A percentile compares a stretch with the other conserved stretches of the same genome.
Conservation (phyloP, 2,329 filamentous ascomycete species). For the Fusarium tuaranense region DNA sequence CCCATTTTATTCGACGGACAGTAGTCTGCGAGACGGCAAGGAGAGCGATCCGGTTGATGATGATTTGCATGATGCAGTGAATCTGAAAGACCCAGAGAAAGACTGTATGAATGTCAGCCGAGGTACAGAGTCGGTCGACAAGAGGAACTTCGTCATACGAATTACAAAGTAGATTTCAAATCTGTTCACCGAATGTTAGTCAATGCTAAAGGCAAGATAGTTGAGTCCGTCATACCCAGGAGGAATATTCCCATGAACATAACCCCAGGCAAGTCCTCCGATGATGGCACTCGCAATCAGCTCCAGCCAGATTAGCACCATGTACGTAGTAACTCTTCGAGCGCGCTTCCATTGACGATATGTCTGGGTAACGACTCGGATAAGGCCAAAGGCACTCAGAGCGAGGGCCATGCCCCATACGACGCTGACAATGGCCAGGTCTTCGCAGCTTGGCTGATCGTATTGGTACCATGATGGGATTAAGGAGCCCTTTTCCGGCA, state of each 20-base stretch:
- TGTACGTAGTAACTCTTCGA: slow-evolving; percentile 50
- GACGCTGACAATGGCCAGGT: slow-evolving; percentile 51
- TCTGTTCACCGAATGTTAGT: slow-evolving; percentile 41
- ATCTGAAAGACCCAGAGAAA: slow-evolving; percentile 52
- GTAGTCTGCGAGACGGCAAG: slow-evolving; percentile 54
- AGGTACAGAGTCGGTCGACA: not conserved
- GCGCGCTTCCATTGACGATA: slow-evolving; percentile 46
- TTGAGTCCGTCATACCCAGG: slow-evolving; percentile 30
- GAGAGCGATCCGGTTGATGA: slow-evolving; percentile 62
- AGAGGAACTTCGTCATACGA: slow-evolving; percentile 16
- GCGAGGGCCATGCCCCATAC: slow-evolving; percentile 53
- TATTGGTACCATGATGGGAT: slow-evolving; percentile 42
- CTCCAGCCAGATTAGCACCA: slow-evolving; percentile 56
- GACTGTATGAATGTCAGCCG: slow-evolving; percentile 44
- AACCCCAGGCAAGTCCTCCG: slow-evolving; percentile 52
- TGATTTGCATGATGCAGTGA: slow-evolving; percentile 61
- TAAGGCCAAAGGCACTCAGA: slow-evolving; percentile 49
- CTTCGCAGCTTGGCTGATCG: slow-evolving; percentile 37
- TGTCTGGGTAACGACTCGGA: slow-evolving; percentile 52
- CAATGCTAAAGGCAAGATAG: not conserved
- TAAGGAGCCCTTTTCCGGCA: slow-evolving; percentile 35
- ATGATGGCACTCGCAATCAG: slow-evolving; percentile 50
- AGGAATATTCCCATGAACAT: slow-evolving; percentile 47
- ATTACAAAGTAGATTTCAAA: slow-evolving; percentile 42
- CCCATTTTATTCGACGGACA: slow-evolving; percentile 56